Base-by-base conservation (phyloP, 2,329 filamentous ascomycete species). In the Coniella lustricola region DNA sequence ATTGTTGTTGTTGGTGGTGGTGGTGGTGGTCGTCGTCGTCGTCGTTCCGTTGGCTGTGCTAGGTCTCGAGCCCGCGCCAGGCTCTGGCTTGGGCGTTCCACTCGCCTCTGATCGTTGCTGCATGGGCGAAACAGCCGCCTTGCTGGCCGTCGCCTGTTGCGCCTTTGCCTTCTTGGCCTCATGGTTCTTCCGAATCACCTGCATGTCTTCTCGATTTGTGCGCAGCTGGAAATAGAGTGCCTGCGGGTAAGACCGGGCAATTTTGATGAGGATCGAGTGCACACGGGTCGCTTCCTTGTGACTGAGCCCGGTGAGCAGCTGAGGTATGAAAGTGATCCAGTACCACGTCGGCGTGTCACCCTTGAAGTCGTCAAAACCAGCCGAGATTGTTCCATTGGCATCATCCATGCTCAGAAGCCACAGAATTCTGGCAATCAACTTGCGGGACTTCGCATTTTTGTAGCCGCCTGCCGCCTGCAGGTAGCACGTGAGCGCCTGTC, bases 291-390 rank as follows among this genome's bases (percentile, higher is more conserved):
- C 91, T 67, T 99, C 94, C 58, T 91, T 90, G 61, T 96, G 85
- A 2, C 87, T 88, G 44, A 98, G 75, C 45, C 91, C 93, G 37
- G 89, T 91, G 29, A 99, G 79, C 36, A 99, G 77, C 66, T 99
- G 93, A 16, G 93, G 93, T 55, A 99, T 97, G 64, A 95, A 98
- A 0, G 91, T 97, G 57, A 97, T 96, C 93, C 93, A 99, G 69
- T 97, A 98, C 93, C 93, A 99, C 12, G 95, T 89, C 0, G 90
- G 90, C 2, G 90, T 95, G 58, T 98, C 94, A 44, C 93, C 93
- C 72, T 97, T 96, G 71, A 93, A 98, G 57, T 91, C 88, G 56
- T 95, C 89, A 57, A 96, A 98, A 12, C 91, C 89, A 58, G 82
- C 76, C 0, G 88, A 85, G 52, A 98, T 84, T 33, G 79, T 84